Evolutionary conservation across 495 filamentous ascomycete genomes (phyloP).

Genomic region (Thermothielavioides terrestris): DNA sequence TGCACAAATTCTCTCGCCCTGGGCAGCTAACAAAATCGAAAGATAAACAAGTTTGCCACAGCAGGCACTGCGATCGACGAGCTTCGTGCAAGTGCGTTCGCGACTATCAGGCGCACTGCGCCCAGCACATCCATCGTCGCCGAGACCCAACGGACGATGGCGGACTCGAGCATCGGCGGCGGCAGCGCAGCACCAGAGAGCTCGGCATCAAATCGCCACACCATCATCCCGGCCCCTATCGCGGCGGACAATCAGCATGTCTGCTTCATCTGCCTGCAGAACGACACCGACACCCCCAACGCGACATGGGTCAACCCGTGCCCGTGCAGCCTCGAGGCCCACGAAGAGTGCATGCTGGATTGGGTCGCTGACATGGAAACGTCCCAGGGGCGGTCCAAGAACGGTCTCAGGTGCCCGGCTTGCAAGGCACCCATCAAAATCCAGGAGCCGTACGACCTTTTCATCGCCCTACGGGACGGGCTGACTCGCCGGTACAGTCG

Average conservation of each 20-base stretch:
- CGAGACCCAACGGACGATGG: not conserved
- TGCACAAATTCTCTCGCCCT: too few species aligned
- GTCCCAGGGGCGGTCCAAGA: slow-evolving; percentile 40
- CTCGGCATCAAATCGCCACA: not conserved
- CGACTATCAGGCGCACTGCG: not conserved
- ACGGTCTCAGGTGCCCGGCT: slow-evolving; percentile 70
- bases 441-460: slow-evolving; percentile 57
- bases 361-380: slow-evolving; percentile 80
- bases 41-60: too few species aligned
- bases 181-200: not conserved
- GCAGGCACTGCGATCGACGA: too few species aligned
- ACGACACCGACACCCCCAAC: slow-evolving; percentile 53
- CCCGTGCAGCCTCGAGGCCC: slow-evolving; percentile 78
- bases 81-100: too few species aligned
- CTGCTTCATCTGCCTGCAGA: slow-evolving; percentile 94
- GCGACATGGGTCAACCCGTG: slow-evolving; percentile 79
- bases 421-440: slow-evolving; percentile 77
- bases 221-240: slow-evolving; percentile 8
- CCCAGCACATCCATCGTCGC: not conserved
- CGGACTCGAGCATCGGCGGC: not conserved
- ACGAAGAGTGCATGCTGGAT: slow-evolving; percentile 80
- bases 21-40: too few species aligned
- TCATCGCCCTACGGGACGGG: slow-evolving; percentile 51
- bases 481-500: slow-evolving; percentile 47
- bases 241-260: slow-evolving; percentile 42